Evolutionary conservation across 352 stramenopile species (phyloP).

Genomic region (Phytophthora foliorum): DNA sequence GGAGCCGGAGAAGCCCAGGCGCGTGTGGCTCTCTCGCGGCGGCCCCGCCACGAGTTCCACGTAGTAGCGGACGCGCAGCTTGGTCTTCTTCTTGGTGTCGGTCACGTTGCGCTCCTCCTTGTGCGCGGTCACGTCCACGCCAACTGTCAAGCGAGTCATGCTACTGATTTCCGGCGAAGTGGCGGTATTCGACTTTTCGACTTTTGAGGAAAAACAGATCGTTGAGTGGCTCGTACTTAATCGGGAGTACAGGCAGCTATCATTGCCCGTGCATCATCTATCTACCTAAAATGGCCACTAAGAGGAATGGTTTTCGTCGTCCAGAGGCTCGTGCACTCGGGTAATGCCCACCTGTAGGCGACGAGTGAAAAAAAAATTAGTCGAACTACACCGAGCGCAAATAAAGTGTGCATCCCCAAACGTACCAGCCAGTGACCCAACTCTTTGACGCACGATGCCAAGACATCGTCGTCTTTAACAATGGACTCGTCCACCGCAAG

Average conservation of each 20-base stretch:
- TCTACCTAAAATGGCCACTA: not conserved
- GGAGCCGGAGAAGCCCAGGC: conserved; percentile 68
- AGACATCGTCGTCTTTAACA: conserved; percentile 62
- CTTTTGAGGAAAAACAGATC: too few relatives aligned
- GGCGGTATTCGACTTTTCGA: too few relatives aligned
- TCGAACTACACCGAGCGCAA: not conserved
- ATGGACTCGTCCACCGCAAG: conserved; percentile 45
- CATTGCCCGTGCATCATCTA: too few relatives aligned
- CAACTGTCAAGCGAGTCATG: conserved; percentile 42
- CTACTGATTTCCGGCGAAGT: too few relatives aligned
- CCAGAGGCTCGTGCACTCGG: conserved; percentile 46
- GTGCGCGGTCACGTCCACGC: conserved; percentile 73
- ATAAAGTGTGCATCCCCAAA: not conserved
- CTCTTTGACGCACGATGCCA: conserved; percentile 67
- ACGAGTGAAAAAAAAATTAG: not conserved
- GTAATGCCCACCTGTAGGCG: conserved; percentile 40
- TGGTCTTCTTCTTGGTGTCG: conserved; percentile 52
- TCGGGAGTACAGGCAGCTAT: too few relatives aligned
- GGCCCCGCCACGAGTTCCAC: conserved; percentile 73
- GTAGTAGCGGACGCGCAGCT: conserved; percentile 75
- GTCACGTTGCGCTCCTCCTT: conserved; percentile 69
- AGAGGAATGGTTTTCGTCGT: conserved; percentile 28
- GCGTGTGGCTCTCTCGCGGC: conserved; percentile 59
- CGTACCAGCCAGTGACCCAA: conserved; percentile 61
- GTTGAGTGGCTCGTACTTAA: too few relatives aligned